Evolutionary conservation across 1,284 basidiomycete species (phyloP), one percentile per base, ranked within the genome.

Genomic region (Porodaedalea pini): DNA sequence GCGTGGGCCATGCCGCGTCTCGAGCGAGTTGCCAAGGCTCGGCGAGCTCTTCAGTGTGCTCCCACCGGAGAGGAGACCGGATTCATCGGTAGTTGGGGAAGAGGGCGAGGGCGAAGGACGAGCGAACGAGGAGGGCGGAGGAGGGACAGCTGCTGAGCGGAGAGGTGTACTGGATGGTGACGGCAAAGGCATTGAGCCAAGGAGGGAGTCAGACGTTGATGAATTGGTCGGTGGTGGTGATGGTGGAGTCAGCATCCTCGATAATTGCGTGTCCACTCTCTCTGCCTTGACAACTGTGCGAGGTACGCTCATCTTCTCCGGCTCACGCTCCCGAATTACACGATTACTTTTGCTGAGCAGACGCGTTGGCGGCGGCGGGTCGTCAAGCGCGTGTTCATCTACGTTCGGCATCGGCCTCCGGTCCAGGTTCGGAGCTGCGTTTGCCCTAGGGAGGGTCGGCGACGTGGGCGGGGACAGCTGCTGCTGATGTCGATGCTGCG

Each of bases 21-120:
- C 54, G 13, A 60, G 41, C 15, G 58, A 60, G 40, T 55, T 59
- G 34, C 57, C 57, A 21, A 59, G 31, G 17, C 39, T 48, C 1
- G 58, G 54, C 3, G 36, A 54, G 11, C n/a, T 37, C 15, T 21
- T 36, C n/a, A 19, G 10, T 15, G 31, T 55, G 25, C 11, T 45
- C n/a, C 36, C 25, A 13, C 34, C 27, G 29, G 39, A n/a, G 19
- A 54, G 45, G 19, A 13, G 11, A 34, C 53, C 53, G 4, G 53
- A 21, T 37, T 54, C 58, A 29, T 56, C 48, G 5, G 25, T 23
- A 21, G 23, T 19, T 10, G 34, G 25, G n/a, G 34, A 23, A 5
- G 19, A 7, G 3, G 34, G 23, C 15, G 19, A 7, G 3, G 51
- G 51, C 1, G 56, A 23, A 47, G 13, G n/a, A 41, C 15, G n/a